Conservation (phyloP, 2,329 filamentous ascomycete genomes). For the Colletotrichum agaves region DNA sequence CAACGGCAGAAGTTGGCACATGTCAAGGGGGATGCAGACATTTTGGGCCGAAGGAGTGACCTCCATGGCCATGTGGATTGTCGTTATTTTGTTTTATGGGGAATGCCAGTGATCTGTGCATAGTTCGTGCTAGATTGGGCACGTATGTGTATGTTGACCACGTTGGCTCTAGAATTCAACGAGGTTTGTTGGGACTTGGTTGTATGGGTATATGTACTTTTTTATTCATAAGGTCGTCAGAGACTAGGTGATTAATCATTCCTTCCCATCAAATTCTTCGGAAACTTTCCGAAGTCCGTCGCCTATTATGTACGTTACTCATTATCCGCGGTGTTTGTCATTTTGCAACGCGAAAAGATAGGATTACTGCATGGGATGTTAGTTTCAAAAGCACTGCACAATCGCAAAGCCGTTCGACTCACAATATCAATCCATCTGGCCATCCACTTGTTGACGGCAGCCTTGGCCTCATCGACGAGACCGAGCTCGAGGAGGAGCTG, state of each 20-base stretch:
- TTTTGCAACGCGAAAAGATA: neutral
- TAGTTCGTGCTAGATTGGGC: neutral
- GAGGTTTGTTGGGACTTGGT: neutral
- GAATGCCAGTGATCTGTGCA: neutral
- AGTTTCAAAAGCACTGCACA: neutral
- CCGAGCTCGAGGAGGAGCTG: slow-evolving; percentile 74
- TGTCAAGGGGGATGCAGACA: neutral
- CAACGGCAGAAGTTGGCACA: neutral
- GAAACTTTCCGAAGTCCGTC: neutral
- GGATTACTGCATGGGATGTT: slow-evolving; percentile 11
- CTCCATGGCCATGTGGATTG: slow-evolving; percentile 7
- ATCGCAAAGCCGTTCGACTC: slow-evolving; percentile 22
- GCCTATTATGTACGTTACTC: neutral
- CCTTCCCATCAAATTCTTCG: neutral
- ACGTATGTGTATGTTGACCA: neutral
- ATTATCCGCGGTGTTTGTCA: neutral
- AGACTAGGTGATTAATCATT: slow-evolving; percentile 14
- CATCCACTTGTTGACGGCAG: slow-evolving; percentile 73
- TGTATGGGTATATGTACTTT: neutral
- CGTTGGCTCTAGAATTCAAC: neutral
- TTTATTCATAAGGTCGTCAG: slow-evolving; percentile 26
- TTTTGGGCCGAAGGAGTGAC: neutral
- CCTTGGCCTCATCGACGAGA: slow-evolving; percentile 76
- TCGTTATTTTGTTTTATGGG: slow-evolving; percentile 11
- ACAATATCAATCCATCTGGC: slow-evolving; percentile 69